A percentile compares a stretch with the other conserved stretches of the same genome.
These are phyloP conservation scores for Amanita rimosa DNA, from an alignment of 768 basidiomycete species.

Conservation along the genomic window DNA sequence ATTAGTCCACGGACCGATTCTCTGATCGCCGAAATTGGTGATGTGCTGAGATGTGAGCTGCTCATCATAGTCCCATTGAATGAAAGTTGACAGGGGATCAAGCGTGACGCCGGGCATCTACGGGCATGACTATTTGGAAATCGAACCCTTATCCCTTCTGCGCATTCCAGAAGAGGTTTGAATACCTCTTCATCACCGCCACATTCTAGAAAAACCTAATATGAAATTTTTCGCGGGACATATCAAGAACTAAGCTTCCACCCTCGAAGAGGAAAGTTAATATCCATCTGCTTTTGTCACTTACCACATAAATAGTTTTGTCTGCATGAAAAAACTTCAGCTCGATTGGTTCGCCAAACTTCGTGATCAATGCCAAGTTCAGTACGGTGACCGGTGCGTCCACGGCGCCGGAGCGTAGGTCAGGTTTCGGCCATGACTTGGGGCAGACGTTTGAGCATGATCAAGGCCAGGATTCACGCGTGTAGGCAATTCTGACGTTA, in stretches of 20 bases:
- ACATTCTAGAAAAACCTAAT: background rate
- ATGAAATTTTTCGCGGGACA: background rate
- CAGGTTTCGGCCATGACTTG: conserved; percentile 1
- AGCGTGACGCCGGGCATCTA: background rate
- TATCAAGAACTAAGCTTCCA: background rate
- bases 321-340: background rate
- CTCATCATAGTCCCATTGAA: background rate
- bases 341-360: background rate
- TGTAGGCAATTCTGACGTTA: conserved; percentile 4
- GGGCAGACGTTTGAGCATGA: conserved; percentile 5
- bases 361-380: background rate
- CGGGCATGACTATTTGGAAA: background rate
- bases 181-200: background rate
- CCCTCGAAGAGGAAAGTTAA: background rate
- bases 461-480: background rate
- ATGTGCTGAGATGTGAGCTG: background rate
- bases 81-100: background rate
- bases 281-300: background rate
- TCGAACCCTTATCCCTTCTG: background rate
- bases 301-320: background rate
- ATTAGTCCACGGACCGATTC: background rate
- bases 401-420: background rate
- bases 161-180: background rate
- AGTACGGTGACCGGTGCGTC: background rate
- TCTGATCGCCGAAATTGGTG: background rate